Evolutionary conservation across 2,329 filamentous ascomycete genomes (phyloP).

Genomic region (Monascus ruber): DNA sequence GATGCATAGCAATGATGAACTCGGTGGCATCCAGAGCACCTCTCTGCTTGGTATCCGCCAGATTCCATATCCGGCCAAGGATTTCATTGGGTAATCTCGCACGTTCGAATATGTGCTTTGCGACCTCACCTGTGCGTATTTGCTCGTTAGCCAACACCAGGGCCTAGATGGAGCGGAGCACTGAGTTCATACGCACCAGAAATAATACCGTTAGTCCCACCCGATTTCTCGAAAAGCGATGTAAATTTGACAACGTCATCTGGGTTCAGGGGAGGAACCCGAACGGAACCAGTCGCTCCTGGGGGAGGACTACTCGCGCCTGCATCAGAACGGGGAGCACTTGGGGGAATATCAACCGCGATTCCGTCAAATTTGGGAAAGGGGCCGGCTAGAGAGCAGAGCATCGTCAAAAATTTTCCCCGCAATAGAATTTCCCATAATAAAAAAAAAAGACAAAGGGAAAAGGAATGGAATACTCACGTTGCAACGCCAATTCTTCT

Average conservation of each 20-base stretch:
- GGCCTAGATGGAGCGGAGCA: not conserved
- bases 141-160: conserved; percentile 4
- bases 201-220: conserved; percentile 63
- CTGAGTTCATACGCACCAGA: conserved; percentile 40
- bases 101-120: conserved; percentile 91
- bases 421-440: not conserved
- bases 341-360: conserved; percentile 26
- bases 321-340: conserved; percentile 40
- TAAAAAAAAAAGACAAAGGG: not conserved
- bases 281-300: conserved; percentile 52
- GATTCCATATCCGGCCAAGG: conserved; percentile 88
- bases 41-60: conserved; percentile 86
- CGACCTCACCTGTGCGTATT: conserved; percentile 54
- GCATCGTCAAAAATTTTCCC: conserved; percentile 4
- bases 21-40: conserved; percentile 78
- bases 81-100: conserved; percentile 81
- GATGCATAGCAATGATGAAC: conserved; percentile 97
- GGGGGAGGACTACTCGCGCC: conserved; percentile 33
- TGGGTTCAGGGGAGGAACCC: conserved; percentile 76
- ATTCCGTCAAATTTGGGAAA: conserved; percentile 85
- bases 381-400: conserved; percentile 49
- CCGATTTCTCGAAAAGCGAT: conserved; percentile 80
- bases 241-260: conserved; percentile 87
- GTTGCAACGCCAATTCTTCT: conserved; percentile 69
- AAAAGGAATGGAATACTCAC: conserved; percentile 28